Evolutionary conservation across 805 yeast species (phyloP).

Genomic region (Candida verbasci): DNA sequence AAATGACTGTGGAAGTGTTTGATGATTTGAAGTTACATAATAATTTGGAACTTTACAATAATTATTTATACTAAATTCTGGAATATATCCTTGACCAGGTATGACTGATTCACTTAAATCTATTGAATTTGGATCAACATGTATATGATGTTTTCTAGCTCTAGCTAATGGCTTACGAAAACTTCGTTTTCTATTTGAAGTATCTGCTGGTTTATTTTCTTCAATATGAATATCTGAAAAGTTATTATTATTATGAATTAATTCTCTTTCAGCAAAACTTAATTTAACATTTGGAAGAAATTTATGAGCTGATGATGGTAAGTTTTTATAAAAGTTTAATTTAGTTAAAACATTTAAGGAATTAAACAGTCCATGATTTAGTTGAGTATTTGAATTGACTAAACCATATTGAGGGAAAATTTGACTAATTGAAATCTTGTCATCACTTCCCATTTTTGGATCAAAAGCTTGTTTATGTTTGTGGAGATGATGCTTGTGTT

Average conservation of each 20-base stretch:
- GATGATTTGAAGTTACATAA: constrained; percentile 28
- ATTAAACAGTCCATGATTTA: constrained; percentile 32
- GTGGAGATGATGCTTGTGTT: neutral
- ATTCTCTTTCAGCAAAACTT: constrained; percentile 31
- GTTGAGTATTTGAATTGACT: constrained; percentile 22
- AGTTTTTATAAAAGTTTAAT: constrained; percentile 32
- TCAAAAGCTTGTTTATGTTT: constrained; percentile 1
- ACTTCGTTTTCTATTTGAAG: constrained; percentile 11
- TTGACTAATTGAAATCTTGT: constrained; percentile 31
- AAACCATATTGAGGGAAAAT: constrained; percentile 39
- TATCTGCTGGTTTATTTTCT: constrained; percentile 6
- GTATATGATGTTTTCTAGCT: constrained; percentile 21
- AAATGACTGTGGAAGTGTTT: constrained; percentile 9
- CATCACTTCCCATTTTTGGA: constrained; percentile 12
- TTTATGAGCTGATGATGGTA: constrained; percentile 13
- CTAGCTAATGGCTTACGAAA: constrained; percentile 14
- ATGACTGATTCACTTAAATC: constrained; percentile 36
- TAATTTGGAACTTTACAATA: constrained; percentile 41
- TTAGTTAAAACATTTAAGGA: constrained; percentile 30
- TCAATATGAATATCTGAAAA: constrained; percentile 16
- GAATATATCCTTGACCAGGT: constrained; percentile 43
- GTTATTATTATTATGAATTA: constrained; percentile 26
- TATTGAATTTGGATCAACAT: constrained; percentile 35
- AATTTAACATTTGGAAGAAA: constrained; percentile 25
- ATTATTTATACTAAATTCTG: constrained; percentile 36